Evolutionary conservation across 1,284 basidiomycete species (phyloP).

Genomic region (Earliella scabrosa): DNA sequence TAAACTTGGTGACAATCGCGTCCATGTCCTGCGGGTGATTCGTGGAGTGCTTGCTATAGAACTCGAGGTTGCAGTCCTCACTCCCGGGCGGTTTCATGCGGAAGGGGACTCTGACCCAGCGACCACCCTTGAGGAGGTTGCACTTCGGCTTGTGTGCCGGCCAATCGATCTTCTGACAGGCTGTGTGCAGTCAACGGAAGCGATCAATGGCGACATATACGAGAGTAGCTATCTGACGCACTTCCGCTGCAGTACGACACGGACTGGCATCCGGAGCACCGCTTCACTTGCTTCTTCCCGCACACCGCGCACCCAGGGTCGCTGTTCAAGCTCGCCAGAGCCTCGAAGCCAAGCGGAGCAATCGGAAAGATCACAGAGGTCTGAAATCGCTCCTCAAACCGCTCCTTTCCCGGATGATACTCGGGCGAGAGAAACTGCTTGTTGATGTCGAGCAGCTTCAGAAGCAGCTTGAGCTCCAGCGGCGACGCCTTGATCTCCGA

Average conservation of each 20-base stretch:
- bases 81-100: conserved; percentile 11
- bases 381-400: conserved; percentile 32
- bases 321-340: conserved; percentile 40
- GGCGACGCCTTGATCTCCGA: conserved; percentile 29
- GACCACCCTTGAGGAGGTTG: conserved; percentile 43
- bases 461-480: conserved; percentile 38
- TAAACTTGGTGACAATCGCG: neutral
- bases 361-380: conserved; percentile 32
- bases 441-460: conserved; percentile 41
- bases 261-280: conserved; percentile 42
- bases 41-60: conserved; percentile 19
- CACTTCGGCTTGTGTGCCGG: conserved; percentile 42
- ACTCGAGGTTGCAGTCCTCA: conserved; percentile 8
- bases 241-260: conserved; percentile 43
- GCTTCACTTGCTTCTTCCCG: conserved; percentile 36
- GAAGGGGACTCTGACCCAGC: conserved; percentile 41
- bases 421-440: conserved; percentile 35
- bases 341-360: conserved; percentile 39
- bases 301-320: conserved; percentile 44
- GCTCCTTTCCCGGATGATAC: conserved; percentile 27
- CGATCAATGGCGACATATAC: neutral
- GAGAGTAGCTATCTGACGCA: conserved; percentile 8
- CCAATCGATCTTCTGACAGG: conserved; percentile 46
- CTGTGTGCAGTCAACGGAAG: conserved; percentile 22
- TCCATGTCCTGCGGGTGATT: neutral